Evolutionary conservation across 768 basidiomycete species (phyloP).

Genomic region (Tylopilus cervinicoccineus): DNA sequence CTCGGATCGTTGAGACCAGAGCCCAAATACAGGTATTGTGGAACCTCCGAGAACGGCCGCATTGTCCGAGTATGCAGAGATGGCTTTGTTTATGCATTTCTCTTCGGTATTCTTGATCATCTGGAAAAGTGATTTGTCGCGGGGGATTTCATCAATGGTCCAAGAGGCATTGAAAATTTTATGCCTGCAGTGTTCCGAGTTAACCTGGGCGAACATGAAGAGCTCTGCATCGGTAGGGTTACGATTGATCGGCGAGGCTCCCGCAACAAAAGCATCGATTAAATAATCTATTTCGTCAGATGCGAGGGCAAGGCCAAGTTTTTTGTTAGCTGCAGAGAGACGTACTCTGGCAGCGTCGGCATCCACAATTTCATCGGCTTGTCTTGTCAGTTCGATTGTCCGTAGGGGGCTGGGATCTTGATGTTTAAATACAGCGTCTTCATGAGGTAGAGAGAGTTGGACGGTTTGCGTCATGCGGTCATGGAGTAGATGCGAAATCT

Average conservation of each 20-base stretch:
- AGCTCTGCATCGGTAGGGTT: constrained; percentile 96
- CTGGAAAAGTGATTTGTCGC: constrained; percentile 78
- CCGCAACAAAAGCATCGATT: constrained; percentile 81
- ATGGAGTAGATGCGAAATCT: constrained; percentile 70
- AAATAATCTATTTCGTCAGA: constrained; percentile 90
- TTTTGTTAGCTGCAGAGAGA: constrained; percentile 73
- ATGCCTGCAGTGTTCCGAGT: constrained; percentile 99
- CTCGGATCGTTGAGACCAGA: constrained; percentile 31
- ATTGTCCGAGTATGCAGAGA: constrained; percentile 97
- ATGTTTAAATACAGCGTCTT: constrained; percentile 55
- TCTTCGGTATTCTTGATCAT: constrained; percentile 98
- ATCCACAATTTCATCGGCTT: constrained; percentile 21
- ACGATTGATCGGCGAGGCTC: constrained; percentile 59
- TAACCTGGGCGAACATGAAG: constrained; percentile 99
- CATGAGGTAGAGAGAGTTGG: constrained; percentile 53
- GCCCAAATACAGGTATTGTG: constrained; percentile 68
- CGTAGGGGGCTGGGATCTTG: constrained; percentile 64
- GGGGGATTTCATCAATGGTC: constrained; percentile 71
- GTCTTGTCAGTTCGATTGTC: constrained; percentile 55
- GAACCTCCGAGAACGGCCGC: constrained; percentile 87
- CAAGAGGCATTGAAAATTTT: constrained; percentile 99
- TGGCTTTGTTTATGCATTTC: constrained; percentile 68
- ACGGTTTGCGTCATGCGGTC: constrained; percentile 97
- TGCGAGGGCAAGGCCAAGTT: constrained; percentile 87
- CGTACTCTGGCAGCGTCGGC: constrained; percentile 49